Evolutionary conservation across 2,329 filamentous ascomycete species (phyloP).

Genomic region (Stachybotrys echinatus): DNA sequence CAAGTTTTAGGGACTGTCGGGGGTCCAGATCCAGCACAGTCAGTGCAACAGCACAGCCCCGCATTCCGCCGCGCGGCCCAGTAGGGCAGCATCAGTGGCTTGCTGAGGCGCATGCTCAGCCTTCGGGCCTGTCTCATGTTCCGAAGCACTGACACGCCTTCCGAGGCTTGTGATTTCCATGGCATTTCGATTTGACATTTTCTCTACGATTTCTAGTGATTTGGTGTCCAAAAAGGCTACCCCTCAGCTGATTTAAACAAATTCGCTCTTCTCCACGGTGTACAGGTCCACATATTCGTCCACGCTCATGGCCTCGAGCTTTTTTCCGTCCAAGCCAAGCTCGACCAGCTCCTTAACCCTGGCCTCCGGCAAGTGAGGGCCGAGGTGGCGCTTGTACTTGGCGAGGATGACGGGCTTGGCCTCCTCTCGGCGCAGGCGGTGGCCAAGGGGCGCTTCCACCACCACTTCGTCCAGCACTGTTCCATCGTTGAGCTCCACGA

Average conservation of each 20-base stretch:
- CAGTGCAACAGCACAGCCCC: background rate
- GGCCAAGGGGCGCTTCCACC: slow-evolving; percentile 90
- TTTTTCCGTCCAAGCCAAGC: slow-evolving; percentile 68
- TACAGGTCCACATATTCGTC: slow-evolving; percentile 93
- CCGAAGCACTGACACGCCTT: background rate
- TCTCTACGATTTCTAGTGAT: background rate
- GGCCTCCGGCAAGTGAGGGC: slow-evolving; percentile 71
- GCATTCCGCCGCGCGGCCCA: background rate
- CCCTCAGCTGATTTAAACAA: slow-evolving; percentile 23
- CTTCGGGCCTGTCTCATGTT: background rate
- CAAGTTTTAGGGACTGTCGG: background rate
- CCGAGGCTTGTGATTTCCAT: too few relatives aligned
- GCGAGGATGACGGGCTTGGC: slow-evolving; percentile 94
- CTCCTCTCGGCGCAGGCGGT: slow-evolving; percentile 86
- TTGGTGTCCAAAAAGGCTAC: background rate
- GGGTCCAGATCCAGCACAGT: background rate
- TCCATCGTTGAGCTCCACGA: slow-evolving; percentile 90
- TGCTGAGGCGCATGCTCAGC: background rate
- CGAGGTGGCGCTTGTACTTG: slow-evolving; percentile 92
- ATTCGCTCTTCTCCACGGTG: slow-evolving; percentile 57
- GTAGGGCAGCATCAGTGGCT: background rate
- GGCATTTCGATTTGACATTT: too few relatives aligned
- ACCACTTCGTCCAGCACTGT: slow-evolving; percentile 85
- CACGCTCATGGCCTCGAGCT: slow-evolving; percentile 74
- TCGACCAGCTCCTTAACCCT: slow-evolving; percentile 79